These are phyloP conservation scores for Claviceps cyperi DNA, from an alignment of 2,329 filamentous ascomycete species.

Conservation along the genomic window DNA sequence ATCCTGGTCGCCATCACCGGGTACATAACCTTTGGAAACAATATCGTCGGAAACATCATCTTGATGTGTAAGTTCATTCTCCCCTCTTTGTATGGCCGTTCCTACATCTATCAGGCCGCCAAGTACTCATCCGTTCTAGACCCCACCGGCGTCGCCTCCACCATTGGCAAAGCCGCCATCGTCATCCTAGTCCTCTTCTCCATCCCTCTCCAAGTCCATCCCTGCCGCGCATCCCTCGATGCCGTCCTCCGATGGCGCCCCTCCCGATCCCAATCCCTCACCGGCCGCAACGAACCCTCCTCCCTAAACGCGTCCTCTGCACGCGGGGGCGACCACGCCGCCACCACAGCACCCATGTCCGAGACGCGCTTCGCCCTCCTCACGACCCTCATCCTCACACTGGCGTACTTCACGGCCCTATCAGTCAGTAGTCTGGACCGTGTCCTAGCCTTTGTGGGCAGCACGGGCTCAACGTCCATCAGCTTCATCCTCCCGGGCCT, in stretches of 20 bases:
- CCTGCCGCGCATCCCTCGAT: constrained; percentile 87
- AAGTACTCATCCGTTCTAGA: constrained; percentile 15
- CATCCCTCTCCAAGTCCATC: constrained; percentile 88
- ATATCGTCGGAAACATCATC: constrained; percentile 82
- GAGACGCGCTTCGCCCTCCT: constrained; percentile 81
- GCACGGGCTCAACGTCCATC: constrained; percentile 87
- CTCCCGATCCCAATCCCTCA: constrained; percentile 25
- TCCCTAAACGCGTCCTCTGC: constrained; percentile 25
- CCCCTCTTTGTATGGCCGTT: too few relatives aligned
- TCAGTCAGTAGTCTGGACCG: constrained; percentile 81
- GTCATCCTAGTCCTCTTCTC: constrained; percentile 94
- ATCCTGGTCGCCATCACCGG: constrained; percentile 86
- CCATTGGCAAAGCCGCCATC: constrained; percentile 87
- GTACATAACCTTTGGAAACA: constrained; percentile 88
- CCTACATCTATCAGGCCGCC: too few relatives aligned
- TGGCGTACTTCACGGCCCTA: constrained; percentile 79
- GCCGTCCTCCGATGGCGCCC: constrained; percentile 91
- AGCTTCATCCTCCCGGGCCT: constrained; percentile 92
- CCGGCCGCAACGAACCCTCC: constrained; percentile 25
- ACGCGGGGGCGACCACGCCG: constrained; percentile 34
- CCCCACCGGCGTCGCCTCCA: constrained; percentile 51
- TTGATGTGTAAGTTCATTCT: constrained; percentile 59
- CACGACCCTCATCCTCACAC: constrained; percentile 70
- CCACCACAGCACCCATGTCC: constrained; percentile 52
- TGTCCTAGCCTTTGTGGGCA: constrained; percentile 88